phyloP scores from a whole-genome alignment of 2,329 filamentous ascomycete species.

The Apiospora malaysiana region DNA sequence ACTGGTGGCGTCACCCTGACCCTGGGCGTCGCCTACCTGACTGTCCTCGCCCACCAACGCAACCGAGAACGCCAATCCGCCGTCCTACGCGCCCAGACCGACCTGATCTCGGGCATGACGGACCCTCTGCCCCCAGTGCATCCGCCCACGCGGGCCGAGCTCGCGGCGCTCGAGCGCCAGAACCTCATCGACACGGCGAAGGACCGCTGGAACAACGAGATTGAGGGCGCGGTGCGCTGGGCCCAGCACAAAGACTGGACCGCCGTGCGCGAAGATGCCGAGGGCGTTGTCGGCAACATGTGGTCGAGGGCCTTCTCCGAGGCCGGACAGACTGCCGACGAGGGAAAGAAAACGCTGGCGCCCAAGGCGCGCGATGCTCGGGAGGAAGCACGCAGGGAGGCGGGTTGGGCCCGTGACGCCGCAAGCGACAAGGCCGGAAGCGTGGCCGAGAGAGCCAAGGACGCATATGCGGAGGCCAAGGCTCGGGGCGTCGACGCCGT shows the following conservation, averaged over 20 bases:
- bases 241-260: constrained; percentile 71
- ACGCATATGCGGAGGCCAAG: constrained; percentile 39
- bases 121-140: constrained; percentile 52
- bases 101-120: constrained; percentile 58
- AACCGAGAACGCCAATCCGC: constrained; percentile 66
- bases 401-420: constrained; percentile 33
- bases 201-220: constrained; percentile 78
- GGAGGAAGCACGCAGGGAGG: constrained; percentile 40
- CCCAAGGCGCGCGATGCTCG: constrained; percentile 31
- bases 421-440: constrained; percentile 38
- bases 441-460: constrained; percentile 39
- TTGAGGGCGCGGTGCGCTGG: constrained; percentile 70
- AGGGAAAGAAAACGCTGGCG: constrained; percentile 25
- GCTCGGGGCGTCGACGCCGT: constrained; percentile 34
- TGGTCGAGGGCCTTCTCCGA: constrained; percentile 49
- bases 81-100: constrained; percentile 61
- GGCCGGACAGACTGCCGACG: constrained; percentile 36
- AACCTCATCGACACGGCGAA: constrained; percentile 71
- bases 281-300: constrained; percentile 53
- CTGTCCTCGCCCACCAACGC: constrained; percentile 71
- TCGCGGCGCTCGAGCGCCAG: constrained; percentile 57
- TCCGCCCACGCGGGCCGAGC: constrained; percentile 57
- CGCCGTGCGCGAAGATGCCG: constrained; percentile 63
- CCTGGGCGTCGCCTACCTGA: constrained; percentile 74
- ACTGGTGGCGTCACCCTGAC: constrained; percentile 79